Percentiles rank a stretch among this genome's conserved stretches.
phyloP scores from a whole-genome alignment of 805 yeast species.

The Sugiyamaella mastotermitis region DNA sequence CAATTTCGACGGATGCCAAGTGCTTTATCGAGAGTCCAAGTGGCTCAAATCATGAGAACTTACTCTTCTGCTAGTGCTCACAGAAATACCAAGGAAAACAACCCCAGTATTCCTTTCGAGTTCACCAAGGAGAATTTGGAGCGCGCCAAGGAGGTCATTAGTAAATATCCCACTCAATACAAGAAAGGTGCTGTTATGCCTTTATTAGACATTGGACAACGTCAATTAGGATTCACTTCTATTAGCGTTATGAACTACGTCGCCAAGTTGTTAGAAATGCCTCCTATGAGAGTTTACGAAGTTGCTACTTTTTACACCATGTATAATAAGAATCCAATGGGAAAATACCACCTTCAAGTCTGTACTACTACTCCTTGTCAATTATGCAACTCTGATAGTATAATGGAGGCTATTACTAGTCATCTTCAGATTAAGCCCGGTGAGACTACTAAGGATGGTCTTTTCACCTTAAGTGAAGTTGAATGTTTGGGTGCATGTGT shows the following conservation, averaged over 20 bases:
- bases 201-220: conserved; percentile 76
- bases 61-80: conserved; percentile 37
- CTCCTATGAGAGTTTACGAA: conserved; percentile 91
- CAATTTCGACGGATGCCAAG: too few species aligned
- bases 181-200: conserved; percentile 89
- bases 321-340: conserved; percentile 84
- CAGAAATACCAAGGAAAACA: conserved; percentile 64
- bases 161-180: conserved; percentile 80
- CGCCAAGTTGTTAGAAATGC: conserved; percentile 77
- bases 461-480: conserved; percentile 79
- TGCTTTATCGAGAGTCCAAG: too few species aligned
- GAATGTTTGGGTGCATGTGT: conserved; percentile 92
- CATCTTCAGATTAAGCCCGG: conserved; percentile 66
- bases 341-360: conserved; percentile 75
- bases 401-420: conserved; percentile 61
- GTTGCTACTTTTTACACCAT: conserved; percentile 90
- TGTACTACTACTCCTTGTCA: conserved; percentile 91
- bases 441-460: conserved; percentile 66
- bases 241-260: conserved; percentile 87
- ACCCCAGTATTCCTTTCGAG: conserved; percentile 63
- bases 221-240: conserved; percentile 81
- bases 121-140: conserved; percentile 58
- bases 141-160: conserved; percentile 66
- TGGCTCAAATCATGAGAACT: too few species aligned
- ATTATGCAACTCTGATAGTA: conserved; percentile 74